Evolutionary conservation across 1,139 yeast genomes (phyloP).

Genomic region (Williopsis jadinii): DNA sequence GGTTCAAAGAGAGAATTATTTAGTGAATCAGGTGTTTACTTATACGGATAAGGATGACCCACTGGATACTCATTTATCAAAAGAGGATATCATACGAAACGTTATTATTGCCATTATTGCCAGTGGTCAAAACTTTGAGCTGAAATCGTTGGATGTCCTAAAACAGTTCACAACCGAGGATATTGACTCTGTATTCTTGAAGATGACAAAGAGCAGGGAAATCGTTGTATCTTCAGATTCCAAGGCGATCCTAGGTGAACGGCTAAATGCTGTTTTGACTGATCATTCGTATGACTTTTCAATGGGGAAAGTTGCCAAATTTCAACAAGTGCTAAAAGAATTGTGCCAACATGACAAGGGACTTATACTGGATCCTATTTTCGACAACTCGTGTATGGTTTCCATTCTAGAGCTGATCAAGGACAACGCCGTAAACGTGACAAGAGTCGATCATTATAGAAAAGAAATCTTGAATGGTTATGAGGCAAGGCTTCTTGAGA

Average conservation of each 20-base stretch:
- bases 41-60: slow-evolving; percentile 13
- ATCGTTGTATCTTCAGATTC: slow-evolving; percentile 39
- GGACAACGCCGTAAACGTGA: slow-evolving; percentile 30
- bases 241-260: slow-evolving; percentile 55
- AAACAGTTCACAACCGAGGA: slow-evolving; percentile 35
- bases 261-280: slow-evolving; percentile 35
- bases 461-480: slow-evolving; percentile 42
- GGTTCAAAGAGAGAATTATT: slow-evolving; percentile 45
- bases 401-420: slow-evolving; percentile 43
- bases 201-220: slow-evolving; percentile 47
- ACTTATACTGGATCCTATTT: slow-evolving; percentile 48
- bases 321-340: slow-evolving; percentile 34
- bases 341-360: slow-evolving; percentile 41
- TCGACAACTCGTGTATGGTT: slow-evolving; percentile 53
- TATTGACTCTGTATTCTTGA: slow-evolving; percentile 44
- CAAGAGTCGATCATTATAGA: slow-evolving; percentile 47
- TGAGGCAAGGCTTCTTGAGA: slow-evolving; percentile 56
- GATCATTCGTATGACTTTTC: slow-evolving; percentile 36
- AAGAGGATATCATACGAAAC: slow-evolving; percentile 18
- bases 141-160: slow-evolving; percentile 39
- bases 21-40: slow-evolving; percentile 35
- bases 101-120: slow-evolving; percentile 53
- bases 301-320: slow-evolving; percentile 38
- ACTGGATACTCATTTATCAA: slow-evolving; percentile 1
- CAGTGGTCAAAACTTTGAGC: slow-evolving; percentile 42